Percentiles rank a stretch among this genome's conserved stretches.
These are phyloP conservation scores for Penicillium expansum DNA, from an alignment of 2,329 filamentous ascomycete genomes.

Conservation along the genomic window DNA sequence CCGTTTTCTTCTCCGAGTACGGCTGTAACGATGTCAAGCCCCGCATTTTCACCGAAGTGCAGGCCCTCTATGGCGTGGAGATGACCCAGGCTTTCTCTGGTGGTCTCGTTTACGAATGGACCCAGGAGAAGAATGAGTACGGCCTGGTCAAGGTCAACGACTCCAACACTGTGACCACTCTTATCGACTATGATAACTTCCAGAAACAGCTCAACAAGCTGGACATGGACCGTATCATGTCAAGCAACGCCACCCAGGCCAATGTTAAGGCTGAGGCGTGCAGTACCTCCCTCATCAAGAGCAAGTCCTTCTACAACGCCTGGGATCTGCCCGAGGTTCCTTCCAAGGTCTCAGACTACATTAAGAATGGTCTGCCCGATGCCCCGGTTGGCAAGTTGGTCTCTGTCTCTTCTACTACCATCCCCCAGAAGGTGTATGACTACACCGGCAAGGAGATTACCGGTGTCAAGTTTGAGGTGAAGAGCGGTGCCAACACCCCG, in stretches of 20 bases:
- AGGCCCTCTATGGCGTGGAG: conserved; percentile 57
- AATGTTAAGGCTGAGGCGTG: conserved; percentile 62
- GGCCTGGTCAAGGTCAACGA: conserved; percentile 61
- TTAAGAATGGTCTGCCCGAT: conserved; percentile 69
- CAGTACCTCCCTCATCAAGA: conserved; percentile 62
- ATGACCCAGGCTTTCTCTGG: conserved; percentile 61
- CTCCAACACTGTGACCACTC: conserved; percentile 58
- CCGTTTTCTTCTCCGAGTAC: conserved; percentile 67
- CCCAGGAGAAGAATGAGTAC: conserved; percentile 48
- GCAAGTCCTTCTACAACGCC: conserved; percentile 66
- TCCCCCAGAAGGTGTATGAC: conserved; percentile 58
- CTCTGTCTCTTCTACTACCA: conserved; percentile 54
- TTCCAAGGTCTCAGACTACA: conserved; percentile 66
- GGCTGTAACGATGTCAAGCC: conserved; percentile 61
- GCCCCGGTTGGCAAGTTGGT: conserved; percentile 65
- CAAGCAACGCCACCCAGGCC: conserved; percentile 57
- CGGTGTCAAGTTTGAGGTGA: conserved; percentile 58
- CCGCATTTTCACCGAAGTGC: conserved; percentile 61
- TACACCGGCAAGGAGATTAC: conserved; percentile 58
- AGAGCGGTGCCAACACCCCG: conserved; percentile 56
- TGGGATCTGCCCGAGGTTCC: conserved; percentile 74
- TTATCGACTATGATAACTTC: conserved; percentile 69
- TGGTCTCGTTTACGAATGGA: conserved; percentile 54
- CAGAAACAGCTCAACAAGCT: conserved; percentile 72
- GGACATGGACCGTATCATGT: conserved; percentile 66